These are phyloP conservation scores for Mariannaea elegans DNA, from an alignment of 2,329 filamentous ascomycete genomes.

Conservation along the genomic window DNA sequence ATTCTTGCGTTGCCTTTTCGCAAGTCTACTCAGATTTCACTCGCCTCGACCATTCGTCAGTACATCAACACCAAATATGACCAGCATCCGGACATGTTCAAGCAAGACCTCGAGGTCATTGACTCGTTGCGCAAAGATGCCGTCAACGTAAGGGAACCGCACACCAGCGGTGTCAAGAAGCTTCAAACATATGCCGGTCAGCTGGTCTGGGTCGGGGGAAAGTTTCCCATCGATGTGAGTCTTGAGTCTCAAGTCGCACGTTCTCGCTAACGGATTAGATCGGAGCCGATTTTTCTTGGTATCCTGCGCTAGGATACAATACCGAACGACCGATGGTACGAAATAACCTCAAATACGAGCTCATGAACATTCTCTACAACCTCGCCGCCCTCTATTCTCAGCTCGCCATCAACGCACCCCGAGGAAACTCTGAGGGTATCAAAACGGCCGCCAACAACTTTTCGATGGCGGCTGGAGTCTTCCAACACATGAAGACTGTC, in stretches of 20 bases:
- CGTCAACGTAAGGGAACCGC: constrained; percentile 88
- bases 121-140: constrained; percentile 85
- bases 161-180: constrained; percentile 85
- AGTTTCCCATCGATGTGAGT: constrained; percentile 90
- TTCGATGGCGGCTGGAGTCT: constrained; percentile 84
- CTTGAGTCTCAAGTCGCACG: not conserved
- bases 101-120: constrained; percentile 83
- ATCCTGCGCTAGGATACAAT: constrained; percentile 91
- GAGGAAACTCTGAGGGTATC: constrained; percentile 81
- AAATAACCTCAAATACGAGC: constrained; percentile 80
- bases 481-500: constrained; percentile 78
- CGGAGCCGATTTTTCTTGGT: constrained; percentile 96
- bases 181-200: constrained; percentile 93
- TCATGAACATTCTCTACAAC: constrained; percentile 93
- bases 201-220: constrained; percentile 90
- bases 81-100: constrained; percentile 97
- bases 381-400: constrained; percentile 94
- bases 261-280: constrained; percentile 64
- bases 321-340: constrained; percentile 74
- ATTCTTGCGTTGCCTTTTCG: constrained; percentile 88
- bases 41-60: constrained; percentile 85
- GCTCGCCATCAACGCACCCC: constrained; percentile 82
- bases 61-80: constrained; percentile 99
- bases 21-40: constrained; percentile 79
- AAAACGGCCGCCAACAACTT: constrained; percentile 92